Percentiles rank a stretch among this genome's conserved stretches.
Conservation (phyloP, 1,139 yeast genomes). For the Schizosaccharomyces versatilis region DNA sequence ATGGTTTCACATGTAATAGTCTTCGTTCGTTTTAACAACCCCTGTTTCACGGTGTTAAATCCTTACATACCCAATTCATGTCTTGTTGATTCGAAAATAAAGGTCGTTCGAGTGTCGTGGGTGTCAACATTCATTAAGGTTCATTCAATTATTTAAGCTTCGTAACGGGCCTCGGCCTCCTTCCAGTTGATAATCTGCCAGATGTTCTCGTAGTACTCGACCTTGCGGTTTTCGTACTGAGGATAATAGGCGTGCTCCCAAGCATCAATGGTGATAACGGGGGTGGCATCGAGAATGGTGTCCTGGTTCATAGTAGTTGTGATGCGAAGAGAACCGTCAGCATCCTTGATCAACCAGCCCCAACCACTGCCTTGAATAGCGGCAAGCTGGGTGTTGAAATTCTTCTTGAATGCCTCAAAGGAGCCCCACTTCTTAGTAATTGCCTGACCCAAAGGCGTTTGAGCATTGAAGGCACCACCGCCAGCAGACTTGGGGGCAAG, state of each 20-base stretch:
- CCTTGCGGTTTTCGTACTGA: slow-evolving; percentile 88
- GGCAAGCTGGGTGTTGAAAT: slow-evolving; percentile 57
- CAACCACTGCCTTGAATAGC: slow-evolving; percentile 95
- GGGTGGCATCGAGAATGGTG: slow-evolving; percentile 51
- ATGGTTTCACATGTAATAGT: too few species aligned
- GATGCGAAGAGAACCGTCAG: slow-evolving; percentile 60
- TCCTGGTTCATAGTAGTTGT: slow-evolving; percentile 76
- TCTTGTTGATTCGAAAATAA: too few species aligned
- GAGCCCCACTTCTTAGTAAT: slow-evolving; percentile 52
- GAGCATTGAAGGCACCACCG: slow-evolving; percentile 65
- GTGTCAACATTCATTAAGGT: too few species aligned
- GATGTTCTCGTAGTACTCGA: slow-evolving; percentile 81
- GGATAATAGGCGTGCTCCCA: slow-evolving; percentile 98
- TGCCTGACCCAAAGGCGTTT: slow-evolving; percentile 37
- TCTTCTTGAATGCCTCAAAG: slow-evolving; percentile 43
- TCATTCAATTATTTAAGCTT: slow-evolving; percentile 13
- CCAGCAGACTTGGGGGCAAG: slow-evolving; percentile 62
- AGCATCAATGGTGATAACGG: slow-evolving; percentile 84
- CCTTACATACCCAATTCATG: too few species aligned
- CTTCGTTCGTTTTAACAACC: too few species aligned
- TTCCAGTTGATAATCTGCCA: slow-evolving; percentile 96
- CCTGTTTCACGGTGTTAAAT: too few species aligned
- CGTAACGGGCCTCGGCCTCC: slow-evolving; percentile 59
- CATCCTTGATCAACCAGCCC: slow-evolving; percentile 86
- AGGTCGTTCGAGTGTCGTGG: too few species aligned